Percentiles rank a stretch among this genome's conserved stretches.
Conservation (phyloP, 176 grass and related monocot species). For the Juncus effusus region DNA sequence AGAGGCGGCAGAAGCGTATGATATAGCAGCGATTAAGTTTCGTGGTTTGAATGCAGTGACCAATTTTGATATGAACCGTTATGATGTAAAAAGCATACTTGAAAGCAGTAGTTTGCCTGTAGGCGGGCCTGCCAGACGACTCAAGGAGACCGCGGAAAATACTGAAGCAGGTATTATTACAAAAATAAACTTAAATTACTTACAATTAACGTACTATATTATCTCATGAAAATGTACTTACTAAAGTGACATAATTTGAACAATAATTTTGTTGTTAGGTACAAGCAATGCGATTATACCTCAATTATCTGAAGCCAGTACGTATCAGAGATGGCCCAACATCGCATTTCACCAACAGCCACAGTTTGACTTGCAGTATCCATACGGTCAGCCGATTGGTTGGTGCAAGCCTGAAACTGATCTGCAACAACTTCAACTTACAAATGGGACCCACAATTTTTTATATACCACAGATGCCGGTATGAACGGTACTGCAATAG, state of each 20-base stretch:
- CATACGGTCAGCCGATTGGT: constrained; percentile 3
- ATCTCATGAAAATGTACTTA: no score
- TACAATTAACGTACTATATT: no score
- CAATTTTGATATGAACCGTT: constrained; percentile 41
- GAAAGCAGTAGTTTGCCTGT: constrained; percentile 26
- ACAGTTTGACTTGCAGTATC: constrained; percentile 28
- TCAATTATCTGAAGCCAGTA: constrained; percentile 1
- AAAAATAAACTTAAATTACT: no score
- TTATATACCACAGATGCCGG: constrained; percentile 12
- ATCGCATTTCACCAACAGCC: constrained; percentile 13
- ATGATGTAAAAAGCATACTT: constrained; percentile 33
- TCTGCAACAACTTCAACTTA: constrained; percentile 14
- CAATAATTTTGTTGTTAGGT: background rate
- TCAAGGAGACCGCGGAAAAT: constrained; percentile 20
- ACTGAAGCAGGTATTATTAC: constrained; percentile 1
- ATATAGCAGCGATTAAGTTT: constrained; percentile 45
- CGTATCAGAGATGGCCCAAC: constrained; percentile 18
- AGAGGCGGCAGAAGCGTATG: constrained; percentile 44
- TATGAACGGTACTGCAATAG: background rate
- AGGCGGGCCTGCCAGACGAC: constrained; percentile 18
- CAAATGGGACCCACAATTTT: constrained; percentile 27
- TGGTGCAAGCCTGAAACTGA: constrained; percentile 30
- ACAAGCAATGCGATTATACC: constrained; percentile 12
- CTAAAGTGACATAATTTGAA: no score
- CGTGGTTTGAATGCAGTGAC: constrained; percentile 38